A percentile compares a stretch with the other conserved stretches of the same genome.
Conservation (phyloP, 1,284 basidiomycete species). For the Cryptococcus deneoformans region DNA sequence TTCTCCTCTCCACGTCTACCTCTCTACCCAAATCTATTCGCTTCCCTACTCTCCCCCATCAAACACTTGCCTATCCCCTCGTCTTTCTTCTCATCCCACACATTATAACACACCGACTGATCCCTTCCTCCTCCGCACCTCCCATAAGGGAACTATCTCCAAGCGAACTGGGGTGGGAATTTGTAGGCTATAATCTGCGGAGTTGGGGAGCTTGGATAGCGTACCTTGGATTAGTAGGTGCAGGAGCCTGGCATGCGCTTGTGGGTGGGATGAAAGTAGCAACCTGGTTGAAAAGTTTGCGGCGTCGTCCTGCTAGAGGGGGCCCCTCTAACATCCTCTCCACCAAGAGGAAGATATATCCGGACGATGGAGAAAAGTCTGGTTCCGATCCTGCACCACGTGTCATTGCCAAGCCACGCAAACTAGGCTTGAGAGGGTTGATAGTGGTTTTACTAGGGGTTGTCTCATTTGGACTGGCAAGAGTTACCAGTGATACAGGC, state of each 20-base stretch:
- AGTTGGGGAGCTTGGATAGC: conserved; percentile 9
- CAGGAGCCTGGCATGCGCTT: conserved; percentile 27
- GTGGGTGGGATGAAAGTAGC: conserved; percentile 39
- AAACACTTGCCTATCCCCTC: conserved; percentile 14
- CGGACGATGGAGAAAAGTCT: neutral
- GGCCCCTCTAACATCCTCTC: neutral
- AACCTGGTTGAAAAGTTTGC: conserved; percentile 21
- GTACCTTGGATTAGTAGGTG: conserved; percentile 25
- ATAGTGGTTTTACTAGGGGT: conserved; percentile 24
- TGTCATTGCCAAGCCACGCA: conserved; percentile 7
- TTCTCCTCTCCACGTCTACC: conserved; percentile 5
- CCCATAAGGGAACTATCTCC: conserved; percentile 35
- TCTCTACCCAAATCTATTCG: conserved; percentile 20
- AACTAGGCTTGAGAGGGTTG: conserved; percentile 24
- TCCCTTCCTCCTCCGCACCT: conserved; percentile 23
- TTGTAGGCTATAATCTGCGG: conserved; percentile 36
- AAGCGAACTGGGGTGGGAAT: conserved; percentile 42
- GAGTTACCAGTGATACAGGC: conserved; percentile 26
- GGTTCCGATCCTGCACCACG: neutral
- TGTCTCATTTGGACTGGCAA: conserved; percentile 28
- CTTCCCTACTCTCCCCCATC: conserved; percentile 11
- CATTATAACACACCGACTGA: conserved; percentile 35
- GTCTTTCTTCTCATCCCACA: conserved; percentile 14
- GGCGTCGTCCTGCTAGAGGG: conserved; percentile 1
- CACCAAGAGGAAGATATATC: neutral